phyloP scores from a whole-genome alignment of 495 filamentous ascomycete genomes.

The Lineolata rhizophorae region DNA sequence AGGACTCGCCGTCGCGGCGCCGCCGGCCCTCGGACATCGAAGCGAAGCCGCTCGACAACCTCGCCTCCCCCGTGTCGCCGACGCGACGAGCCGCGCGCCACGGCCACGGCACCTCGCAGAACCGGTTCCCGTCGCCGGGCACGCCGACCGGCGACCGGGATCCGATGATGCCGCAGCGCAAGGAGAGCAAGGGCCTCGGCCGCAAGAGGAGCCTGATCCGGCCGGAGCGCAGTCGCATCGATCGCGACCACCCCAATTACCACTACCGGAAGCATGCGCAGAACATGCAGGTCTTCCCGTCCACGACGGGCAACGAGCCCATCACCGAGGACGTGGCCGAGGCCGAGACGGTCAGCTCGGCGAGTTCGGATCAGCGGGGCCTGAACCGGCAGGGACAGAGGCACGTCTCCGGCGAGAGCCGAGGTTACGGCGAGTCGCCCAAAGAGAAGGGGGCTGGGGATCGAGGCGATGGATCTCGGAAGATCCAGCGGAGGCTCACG shows the following conservation, averaged over 20 bases:
- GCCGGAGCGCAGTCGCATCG: slow-evolving; percentile 67
- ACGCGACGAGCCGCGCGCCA: slow-evolving; percentile 11
- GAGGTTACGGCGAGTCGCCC: background rate
- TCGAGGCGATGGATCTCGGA: slow-evolving; percentile 7
- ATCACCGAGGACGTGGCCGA: slow-evolving; percentile 49
- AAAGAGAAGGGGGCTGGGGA: slow-evolving; percentile 6
- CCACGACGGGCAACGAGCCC: slow-evolving; percentile 79
- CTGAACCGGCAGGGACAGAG: slow-evolving; percentile 12
- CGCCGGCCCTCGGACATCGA: slow-evolving; percentile 43
- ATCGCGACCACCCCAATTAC: slow-evolving; percentile 76
- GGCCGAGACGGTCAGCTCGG: slow-evolving; percentile 30
- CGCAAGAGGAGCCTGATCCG: slow-evolving; percentile 70
- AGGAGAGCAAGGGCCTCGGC: slow-evolving; percentile 23
- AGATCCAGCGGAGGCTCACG: slow-evolving; percentile 28
- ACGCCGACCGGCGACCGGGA: slow-evolving; percentile 12
- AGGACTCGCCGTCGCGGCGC: slow-evolving; percentile 44
- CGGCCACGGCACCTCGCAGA: too few relatives aligned
- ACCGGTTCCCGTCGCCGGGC: slow-evolving; percentile 11
- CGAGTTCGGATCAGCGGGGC: slow-evolving; percentile 29
- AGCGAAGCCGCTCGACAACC: slow-evolving; percentile 17
- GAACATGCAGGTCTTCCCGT: slow-evolving; percentile 71
- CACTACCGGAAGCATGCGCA: slow-evolving; percentile 82
- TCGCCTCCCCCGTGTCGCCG: slow-evolving; percentile 8
- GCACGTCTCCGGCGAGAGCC: slow-evolving; percentile 7
- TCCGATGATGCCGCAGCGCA: slow-evolving; percentile 9